These are phyloP conservation scores for Gossypium sturtianum DNA, from an alignment of 345 rosid genomes.

Conservation along the genomic window DNA sequence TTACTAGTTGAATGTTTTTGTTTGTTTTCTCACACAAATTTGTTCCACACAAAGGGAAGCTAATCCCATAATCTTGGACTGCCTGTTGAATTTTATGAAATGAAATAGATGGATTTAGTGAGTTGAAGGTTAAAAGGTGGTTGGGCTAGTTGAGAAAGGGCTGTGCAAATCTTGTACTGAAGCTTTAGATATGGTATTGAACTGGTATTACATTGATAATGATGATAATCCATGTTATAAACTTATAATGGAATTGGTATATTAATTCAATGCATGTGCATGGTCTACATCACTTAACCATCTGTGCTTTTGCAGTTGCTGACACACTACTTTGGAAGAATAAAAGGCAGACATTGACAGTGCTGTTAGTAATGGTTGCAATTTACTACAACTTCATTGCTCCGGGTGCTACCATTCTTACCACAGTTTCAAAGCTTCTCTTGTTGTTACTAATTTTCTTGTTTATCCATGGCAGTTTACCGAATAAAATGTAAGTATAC, in stretches of 20 bases:
- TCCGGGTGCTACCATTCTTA: conserved; percentile 49
- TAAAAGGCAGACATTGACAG: conserved; percentile 45
- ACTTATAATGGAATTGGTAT: neutral
- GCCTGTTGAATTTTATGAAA: neutral
- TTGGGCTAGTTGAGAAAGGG: neutral
- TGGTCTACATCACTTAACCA: neutral
- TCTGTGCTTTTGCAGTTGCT: conserved; percentile 63
- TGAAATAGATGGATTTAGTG: neutral
- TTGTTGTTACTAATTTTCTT: conserved; percentile 46
- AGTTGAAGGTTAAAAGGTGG: neutral
- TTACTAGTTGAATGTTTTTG: neutral
- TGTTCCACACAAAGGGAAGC: neutral
- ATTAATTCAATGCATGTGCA: neutral
- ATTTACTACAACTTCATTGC: conserved; percentile 69
- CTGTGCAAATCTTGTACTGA: neutral
- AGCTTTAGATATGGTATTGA: neutral
- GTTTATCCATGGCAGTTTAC: conserved; percentile 74
- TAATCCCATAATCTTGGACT: neutral
- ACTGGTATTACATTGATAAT: neutral
- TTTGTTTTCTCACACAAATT: neutral
- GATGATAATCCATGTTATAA: conserved; percentile 1
- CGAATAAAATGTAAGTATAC: conserved; percentile 64
- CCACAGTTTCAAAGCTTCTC: conserved; percentile 64
- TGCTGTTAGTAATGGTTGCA: conserved; percentile 45
- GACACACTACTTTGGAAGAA: conserved; percentile 87